These are phyloP conservation scores for Dalbergia cochinchinensis DNA, from an alignment of 306 rosid genomes.

Conservation along the genomic window DNA sequence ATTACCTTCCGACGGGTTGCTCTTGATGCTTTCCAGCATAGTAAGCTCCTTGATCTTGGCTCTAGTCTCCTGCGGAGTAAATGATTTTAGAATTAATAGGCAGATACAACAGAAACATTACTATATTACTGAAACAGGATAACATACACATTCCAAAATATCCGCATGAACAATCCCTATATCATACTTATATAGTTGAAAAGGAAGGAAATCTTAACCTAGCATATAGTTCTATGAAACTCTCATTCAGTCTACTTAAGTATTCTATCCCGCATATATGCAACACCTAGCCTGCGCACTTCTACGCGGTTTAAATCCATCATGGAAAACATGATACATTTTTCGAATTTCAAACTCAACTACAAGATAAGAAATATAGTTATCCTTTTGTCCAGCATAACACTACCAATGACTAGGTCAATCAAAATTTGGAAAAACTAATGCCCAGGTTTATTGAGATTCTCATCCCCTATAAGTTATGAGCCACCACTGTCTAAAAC, in stretches of 20 bases:
- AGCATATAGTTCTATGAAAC: constrained; percentile 23
- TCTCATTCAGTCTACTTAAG: constrained; percentile 10
- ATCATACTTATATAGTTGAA: neutral
- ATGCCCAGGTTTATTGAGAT: neutral
- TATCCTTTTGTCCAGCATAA: constrained; percentile 23
- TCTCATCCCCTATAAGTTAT: neutral
- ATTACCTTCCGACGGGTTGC: constrained; percentile 85
- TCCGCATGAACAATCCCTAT: constrained; percentile 9
- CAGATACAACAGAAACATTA: constrained; percentile 33
- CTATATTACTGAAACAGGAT: constrained; percentile 33
- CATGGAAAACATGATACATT: neutral
- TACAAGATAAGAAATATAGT: constrained; percentile 1
- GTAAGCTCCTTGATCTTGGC: constrained; percentile 89
- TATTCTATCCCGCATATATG: neutral
- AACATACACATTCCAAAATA: constrained; percentile 31
- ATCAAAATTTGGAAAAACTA: constrained; percentile 8
- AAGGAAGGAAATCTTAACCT: constrained; percentile 4
- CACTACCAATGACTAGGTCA: neutral
- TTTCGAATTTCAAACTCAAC: neutral
- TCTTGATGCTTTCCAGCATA: constrained; percentile 92
- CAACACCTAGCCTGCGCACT: neutral
- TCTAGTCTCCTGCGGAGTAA: constrained; percentile 83
- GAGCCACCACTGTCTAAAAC: neutral
- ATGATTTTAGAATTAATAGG: constrained; percentile 28
- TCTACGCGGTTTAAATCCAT: neutral